Evolutionary conservation across 345 rosid genomes (phyloP), one percentile per base, ranked within the genome.

Genomic region (Fremontodendron californicum): DNA sequence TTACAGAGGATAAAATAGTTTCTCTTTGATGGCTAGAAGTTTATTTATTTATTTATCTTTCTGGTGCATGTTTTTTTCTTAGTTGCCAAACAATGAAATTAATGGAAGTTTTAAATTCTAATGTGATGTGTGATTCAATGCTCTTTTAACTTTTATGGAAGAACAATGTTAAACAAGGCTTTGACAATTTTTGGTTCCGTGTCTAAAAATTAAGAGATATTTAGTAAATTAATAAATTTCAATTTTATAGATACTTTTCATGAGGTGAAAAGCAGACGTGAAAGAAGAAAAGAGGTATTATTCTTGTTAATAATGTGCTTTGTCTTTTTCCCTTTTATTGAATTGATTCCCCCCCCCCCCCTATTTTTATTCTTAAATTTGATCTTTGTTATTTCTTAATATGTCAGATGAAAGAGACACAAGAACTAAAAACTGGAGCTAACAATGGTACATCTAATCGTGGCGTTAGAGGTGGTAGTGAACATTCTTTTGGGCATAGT

Each of bases 191-290:
- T 19, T 73, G 35, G 66, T 7, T 11, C 18, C 21, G 13, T 55
- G 13, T 64, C 21, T 27, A 10, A 45, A 15, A 18, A 23, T 57
- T 23, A 9, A 43, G 25, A 39, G 39, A 67, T 69, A 9, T 27
- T 51, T 46, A 60, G 8, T 78, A 64, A 76, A 61, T 58, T 69
- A 25, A 19, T 29, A 61, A 18, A 58, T 79, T 52, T 78, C 19
- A 66, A 49, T 78, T 40, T 64, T 82, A 85, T 75, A 89, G 92
- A 89, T 84, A 78, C 86, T 46, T 89, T 89, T 83, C 90, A 82
- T 65, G 84, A 83, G 84, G 92, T 89, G 85, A 89, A 87, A 87
- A 89, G 89, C 88, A 89, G 82, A 62, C 89, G 89, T 23, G 92
- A 87, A 60, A 87, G 85, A 74, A 86, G 84, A 79, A 89, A 86